Evolutionary conservation across 2,329 filamentous ascomycete genomes (phyloP), one percentile per base, ranked within the genome.

Genomic region (Sclerotinia spermophila): DNA sequence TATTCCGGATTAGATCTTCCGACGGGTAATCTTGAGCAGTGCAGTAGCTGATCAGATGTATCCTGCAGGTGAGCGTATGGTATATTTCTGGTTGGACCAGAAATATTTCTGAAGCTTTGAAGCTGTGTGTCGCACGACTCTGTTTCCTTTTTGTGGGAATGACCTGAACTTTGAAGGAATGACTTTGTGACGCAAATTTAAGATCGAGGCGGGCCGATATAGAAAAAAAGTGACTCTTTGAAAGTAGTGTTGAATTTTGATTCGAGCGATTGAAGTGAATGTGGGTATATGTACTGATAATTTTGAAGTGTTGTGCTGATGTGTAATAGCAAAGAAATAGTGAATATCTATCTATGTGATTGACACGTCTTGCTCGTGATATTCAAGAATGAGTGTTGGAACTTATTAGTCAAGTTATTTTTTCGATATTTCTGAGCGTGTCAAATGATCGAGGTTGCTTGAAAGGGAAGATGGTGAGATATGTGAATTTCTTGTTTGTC

Each of bases 1-100:
- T 73, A 75, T 64, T 67, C 71, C 72, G 69, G 72, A 67, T 70
- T 70, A 61, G 66, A 58, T 53, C 61, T 55, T 21, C 72, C 53
- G 67, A 67, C 70, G 73, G 71, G 64, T 73, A 75, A 73, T 72
- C 71, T 67, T 70, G 59, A 67, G 53, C 44, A 44, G 33, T 35
- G 61, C n/a, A 51, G 72, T 58, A 64, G 71, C 65, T 69, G 68
- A 67, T 69, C 72, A 74, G 51, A 66, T 60, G 67, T 68, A 35
- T 66, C 60, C 72, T 73, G 72, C 73, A 73, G 67, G 62, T 71
- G 70, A 71, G 59, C 45, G 51, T 62, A 59, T 71, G 58, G 51
- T 33, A 45, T 61, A 67, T 58, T 44, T 68, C 56, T 62, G 60
- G 71, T 59, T 70, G 69, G 58, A 58, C 51, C 38, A 30, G 45